Base-by-base conservation (phyloP, 2,329 filamentous ascomycete species). In the Monosporascus sp. region DNA sequence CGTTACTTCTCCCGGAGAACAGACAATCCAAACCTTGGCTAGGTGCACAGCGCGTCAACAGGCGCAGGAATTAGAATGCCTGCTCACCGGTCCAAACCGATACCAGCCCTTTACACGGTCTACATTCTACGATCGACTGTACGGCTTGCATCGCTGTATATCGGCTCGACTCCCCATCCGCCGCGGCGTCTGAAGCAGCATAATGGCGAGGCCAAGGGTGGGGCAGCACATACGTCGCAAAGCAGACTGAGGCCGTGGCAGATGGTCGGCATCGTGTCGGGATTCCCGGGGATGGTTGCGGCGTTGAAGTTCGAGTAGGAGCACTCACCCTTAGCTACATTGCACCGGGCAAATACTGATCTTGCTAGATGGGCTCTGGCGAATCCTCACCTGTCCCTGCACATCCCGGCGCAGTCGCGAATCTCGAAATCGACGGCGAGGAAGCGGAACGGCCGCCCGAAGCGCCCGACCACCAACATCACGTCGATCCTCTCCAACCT, bases 301-400 rank as follows among this genome's bases (percentile, higher is more conserved):
- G 94, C 94, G 1, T 73, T 99, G 58, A 93, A 97, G 66, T 97
- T 99, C 66, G 93, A 97, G 88, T 94, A 77, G 67, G 84, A 76
- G n/a, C 18, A 60, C 45, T 31, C 43, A 50, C 20, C 49, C 38
- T 27, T 8, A 6, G 27, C 50, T 45, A 41, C 50, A 9, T 49
- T 53, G 53, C 14, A 35, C 31, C 27, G 5, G 17, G 20, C 17
- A 37, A 37, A 45, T 22, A 38, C 59, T 66, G 41, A 66, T 52
- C 14, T 11, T 51, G n/a, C 31, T 57, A 93, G 89, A 77, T 97
- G 93, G 93, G 92, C 93, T 39, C 87, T 95, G 78, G 89, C 89
- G 60, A 91, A 97, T 66, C 83, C 91, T 2, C 88, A 94, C 66
- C 69, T 87, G 36, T 92, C 92, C 5, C 76, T 87, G 36, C 91